Evolutionary conservation across 352 stramenopile genomes (phyloP).

Genomic region (Stephanocyclus meneghinianus): DNA sequence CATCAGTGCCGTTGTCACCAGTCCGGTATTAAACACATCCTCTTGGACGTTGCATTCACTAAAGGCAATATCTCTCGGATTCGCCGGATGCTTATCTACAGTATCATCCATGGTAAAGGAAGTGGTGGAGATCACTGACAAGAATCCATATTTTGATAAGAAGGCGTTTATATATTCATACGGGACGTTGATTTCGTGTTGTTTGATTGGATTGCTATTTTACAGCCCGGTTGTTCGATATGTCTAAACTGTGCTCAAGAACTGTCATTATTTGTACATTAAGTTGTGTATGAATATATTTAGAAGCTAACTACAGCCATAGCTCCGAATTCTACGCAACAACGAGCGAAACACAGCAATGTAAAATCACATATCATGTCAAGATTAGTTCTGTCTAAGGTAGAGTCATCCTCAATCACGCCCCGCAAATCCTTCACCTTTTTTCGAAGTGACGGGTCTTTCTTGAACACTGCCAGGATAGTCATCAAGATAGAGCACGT

Average conservation of each 20-base stretch:
- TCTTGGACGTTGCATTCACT: conserved; percentile 38
- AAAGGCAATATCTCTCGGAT: conserved; percentile 52
- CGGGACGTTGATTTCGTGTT: conserved; percentile 39
- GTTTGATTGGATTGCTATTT: conserved; percentile 33
- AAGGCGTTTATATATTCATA: conserved; percentile 48
- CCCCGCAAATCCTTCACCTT: conserved; percentile 38
- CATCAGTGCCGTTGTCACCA: conserved; percentile 38
- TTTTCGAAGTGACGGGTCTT: conserved; percentile 19
- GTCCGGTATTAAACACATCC: conserved; percentile 11
- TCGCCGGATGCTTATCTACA: conserved; percentile 72
- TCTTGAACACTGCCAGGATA: conserved; percentile 53
- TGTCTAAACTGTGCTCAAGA: not conserved
- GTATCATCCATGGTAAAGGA: conserved; percentile 78
- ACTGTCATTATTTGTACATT: not conserved
- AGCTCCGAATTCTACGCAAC: conserved; percentile 70
- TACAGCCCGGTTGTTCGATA: conserved; percentile 34
- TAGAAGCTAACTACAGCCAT: conserved; percentile 47
- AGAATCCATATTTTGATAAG: conserved; percentile 40
- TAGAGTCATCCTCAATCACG: conserved; percentile 17
- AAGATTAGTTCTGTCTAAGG: not conserved
- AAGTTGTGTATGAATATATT: not conserved
- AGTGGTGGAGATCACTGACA: conserved; percentile 47
- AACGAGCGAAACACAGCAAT: conserved; percentile 66
- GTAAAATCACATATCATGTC: conserved; percentile 68
- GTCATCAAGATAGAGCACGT: conserved; percentile 33